Evolutionary conservation across 2,329 filamentous ascomycete genomes (phyloP).

Genomic region (Volutella citrinella): DNA sequence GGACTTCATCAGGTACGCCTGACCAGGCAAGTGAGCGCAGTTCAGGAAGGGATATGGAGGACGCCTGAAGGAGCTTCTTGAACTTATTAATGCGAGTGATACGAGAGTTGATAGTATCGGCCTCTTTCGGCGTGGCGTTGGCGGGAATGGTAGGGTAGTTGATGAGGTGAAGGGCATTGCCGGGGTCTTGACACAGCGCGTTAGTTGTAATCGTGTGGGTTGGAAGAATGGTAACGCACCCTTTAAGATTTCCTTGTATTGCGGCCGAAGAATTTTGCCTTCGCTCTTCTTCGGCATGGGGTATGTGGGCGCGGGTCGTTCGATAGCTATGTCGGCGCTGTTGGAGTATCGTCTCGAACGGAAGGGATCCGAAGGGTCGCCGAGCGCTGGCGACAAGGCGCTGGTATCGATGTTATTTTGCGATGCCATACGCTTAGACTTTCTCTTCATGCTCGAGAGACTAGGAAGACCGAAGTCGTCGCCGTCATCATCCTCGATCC

Average conservation of each 20-base stretch:
- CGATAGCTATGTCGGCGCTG: slow-evolving; percentile 91
- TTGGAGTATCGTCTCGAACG: slow-evolving; percentile 65
- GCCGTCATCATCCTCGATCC: slow-evolving; percentile 82
- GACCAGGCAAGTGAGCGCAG: slow-evolving; percentile 88
- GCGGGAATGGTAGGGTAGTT: slow-evolving; percentile 74
- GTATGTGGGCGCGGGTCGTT: slow-evolving; percentile 78
- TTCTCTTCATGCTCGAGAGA: slow-evolving; percentile 84
- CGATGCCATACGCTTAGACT: slow-evolving; percentile 53
- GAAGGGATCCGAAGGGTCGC: slow-evolving; percentile 35
- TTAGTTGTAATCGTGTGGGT: slow-evolving; percentile 11
- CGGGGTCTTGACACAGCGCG: slow-evolving; percentile 58
- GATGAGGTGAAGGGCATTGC: slow-evolving; percentile 92
- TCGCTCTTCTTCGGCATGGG: slow-evolving; percentile 86
- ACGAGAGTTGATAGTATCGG: slow-evolving; percentile 80
- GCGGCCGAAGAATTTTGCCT: slow-evolving; percentile 91
- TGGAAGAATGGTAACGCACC: slow-evolving; percentile 38
- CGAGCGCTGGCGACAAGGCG: slow-evolving; percentile 34
- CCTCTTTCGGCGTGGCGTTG: slow-evolving; percentile 76
- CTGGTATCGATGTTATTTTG: slow-evolving; percentile 32
- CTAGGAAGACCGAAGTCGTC: slow-evolving; percentile 95
- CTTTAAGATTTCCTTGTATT: slow-evolving; percentile 93
- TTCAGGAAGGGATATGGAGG: slow-evolving; percentile 80
- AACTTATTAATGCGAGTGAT: slow-evolving; percentile 98
- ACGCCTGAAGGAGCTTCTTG: slow-evolving; percentile 90
- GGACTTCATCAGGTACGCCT: slow-evolving; percentile 89